These are phyloP conservation scores for Tylopilus sp. DNA, from an alignment of 1,284 basidiomycete genomes.

Conservation along the genomic window DNA sequence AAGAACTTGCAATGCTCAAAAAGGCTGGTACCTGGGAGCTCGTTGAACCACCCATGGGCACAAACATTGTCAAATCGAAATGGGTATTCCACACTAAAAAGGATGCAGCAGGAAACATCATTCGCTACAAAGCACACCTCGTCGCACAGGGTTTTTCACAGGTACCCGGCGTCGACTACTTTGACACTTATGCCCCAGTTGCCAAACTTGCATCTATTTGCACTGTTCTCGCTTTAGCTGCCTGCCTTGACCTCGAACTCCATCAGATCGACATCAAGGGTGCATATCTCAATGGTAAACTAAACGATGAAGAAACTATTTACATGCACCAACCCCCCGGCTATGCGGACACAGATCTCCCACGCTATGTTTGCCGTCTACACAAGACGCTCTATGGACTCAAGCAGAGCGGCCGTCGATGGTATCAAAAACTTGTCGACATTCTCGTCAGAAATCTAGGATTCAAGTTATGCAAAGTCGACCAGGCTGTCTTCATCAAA, in stretches of 20 bases:
- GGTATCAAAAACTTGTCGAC: not conserved
- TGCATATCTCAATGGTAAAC: not conserved
- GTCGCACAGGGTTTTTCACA: too few species aligned
- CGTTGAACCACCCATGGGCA: not conserved
- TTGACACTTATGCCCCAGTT: constrained; percentile 35
- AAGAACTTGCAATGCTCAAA: not conserved
- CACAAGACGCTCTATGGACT: not conserved
- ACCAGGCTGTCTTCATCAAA: not conserved
- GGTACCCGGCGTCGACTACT: constrained; percentile 37
- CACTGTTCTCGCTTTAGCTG: constrained; percentile 20
- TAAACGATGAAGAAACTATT: too few species aligned
- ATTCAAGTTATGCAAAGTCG: not conserved
- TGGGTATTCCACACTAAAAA: constrained; percentile 38
- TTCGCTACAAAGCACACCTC: constrained; percentile 36
- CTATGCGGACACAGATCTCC: not conserved
- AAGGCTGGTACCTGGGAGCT: constrained; percentile 16
- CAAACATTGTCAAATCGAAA: constrained; percentile 18
- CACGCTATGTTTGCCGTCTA: not conserved
- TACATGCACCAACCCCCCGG: too few species aligned
- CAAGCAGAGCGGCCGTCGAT: not conserved
- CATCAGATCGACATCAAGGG: constrained; percentile 7
- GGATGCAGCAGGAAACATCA: constrained; percentile 27
- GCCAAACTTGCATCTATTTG: constrained; percentile 29
- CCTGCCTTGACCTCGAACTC: not conserved
- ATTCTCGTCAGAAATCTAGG: not conserved